Evolutionary conservation across 345 rosid species (phyloP).

Genomic region (Gossypium herbaceum): DNA sequence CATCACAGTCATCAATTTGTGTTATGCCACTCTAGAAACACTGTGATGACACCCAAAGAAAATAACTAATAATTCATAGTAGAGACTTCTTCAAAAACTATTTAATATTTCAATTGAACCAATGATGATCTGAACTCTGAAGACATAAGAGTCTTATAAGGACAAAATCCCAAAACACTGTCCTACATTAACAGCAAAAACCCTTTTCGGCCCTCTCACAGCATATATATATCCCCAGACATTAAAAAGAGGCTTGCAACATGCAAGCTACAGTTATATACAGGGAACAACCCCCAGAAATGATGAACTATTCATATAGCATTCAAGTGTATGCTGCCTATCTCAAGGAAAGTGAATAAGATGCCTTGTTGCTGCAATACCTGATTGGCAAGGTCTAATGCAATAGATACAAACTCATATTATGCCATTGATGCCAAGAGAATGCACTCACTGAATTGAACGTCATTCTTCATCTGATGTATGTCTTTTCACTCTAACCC

Average conservation of each 20-base stretch:
- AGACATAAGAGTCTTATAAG: not conserved
- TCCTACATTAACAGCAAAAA: not conserved
- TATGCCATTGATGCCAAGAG: conserved; percentile 5
- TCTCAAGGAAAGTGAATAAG: not conserved
- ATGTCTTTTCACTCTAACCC: conserved; percentile 63
- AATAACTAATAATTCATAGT: not conserved
- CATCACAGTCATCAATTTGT: not conserved
- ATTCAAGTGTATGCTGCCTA: not conserved
- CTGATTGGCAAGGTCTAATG: not conserved
- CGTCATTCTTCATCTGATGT: conserved; percentile 31
- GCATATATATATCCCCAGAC: not conserved
- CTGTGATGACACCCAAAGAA: not conserved
- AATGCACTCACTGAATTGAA: not conserved
- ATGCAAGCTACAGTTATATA: not conserved
- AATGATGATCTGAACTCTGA: not conserved
- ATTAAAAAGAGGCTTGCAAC: not conserved
- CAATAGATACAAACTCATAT: not conserved
- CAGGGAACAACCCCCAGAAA: not conserved
- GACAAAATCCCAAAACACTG: not conserved
- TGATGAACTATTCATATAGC: not conserved
- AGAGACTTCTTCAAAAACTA: not conserved
- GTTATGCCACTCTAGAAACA: not conserved
- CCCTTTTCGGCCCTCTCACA: not conserved
- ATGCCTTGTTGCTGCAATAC: conserved; percentile 7
- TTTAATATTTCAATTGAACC: not conserved